Conservation (phyloP, 2,329 filamentous ascomycete genomes). For the Xylariaceae sp. region DNA sequence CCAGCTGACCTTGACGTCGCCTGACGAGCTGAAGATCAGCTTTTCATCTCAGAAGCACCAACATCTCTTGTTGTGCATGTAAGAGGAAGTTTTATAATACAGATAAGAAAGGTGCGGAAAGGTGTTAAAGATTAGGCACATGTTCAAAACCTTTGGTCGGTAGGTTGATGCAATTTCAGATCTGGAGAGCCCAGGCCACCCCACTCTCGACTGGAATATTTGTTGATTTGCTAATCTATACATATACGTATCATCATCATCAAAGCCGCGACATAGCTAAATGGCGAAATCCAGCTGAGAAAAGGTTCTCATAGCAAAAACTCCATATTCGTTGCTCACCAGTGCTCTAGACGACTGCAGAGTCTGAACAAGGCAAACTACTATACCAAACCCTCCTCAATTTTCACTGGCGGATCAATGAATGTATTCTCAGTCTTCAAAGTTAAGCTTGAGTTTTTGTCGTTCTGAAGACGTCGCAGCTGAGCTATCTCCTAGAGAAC, state of each 20-base stretch:
- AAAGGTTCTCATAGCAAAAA: conserved; percentile 1
- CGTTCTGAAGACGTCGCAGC: background rate
- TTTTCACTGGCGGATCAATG: background rate
- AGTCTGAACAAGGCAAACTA: background rate
- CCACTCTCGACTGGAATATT: too few species aligned
- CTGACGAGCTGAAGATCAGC: background rate
- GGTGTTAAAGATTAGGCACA: too few species aligned
- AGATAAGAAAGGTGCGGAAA: too few species aligned
- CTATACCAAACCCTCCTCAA: background rate
- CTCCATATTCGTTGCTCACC: background rate
- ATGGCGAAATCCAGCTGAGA: too few species aligned
- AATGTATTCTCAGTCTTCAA: background rate
- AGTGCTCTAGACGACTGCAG: background rate
- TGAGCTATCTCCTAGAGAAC: conserved; percentile 17
- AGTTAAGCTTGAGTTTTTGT: background rate
- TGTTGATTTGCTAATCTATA: too few species aligned
- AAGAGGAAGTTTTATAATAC: too few species aligned
- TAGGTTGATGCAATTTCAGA: too few species aligned
- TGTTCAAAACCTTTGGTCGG: too few species aligned
- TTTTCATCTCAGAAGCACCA: background rate
- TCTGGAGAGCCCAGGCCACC: too few species aligned
- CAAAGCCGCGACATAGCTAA: too few species aligned
- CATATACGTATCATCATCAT: too few species aligned
- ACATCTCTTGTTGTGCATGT: too few species aligned
- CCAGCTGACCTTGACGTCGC: background rate